Conservation (phyloP, 345 rosid genomes). For the Nasturtium officinale region DNA sequence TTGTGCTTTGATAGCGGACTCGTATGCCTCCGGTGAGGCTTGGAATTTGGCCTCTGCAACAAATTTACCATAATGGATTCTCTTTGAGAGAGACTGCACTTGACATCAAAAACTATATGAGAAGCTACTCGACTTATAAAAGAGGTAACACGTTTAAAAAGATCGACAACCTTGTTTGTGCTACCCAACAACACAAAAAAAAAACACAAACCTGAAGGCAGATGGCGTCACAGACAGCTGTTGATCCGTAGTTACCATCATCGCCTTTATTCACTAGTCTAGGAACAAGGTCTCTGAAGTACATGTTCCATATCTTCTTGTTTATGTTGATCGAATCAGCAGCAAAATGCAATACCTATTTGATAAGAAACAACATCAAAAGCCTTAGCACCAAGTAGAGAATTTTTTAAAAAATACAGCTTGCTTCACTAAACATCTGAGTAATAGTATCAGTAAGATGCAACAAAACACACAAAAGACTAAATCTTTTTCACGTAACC, state of each 20-base stretch:
- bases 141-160: not conserved
- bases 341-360: conserved; percentile 72
- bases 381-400: not conserved
- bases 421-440: not conserved
- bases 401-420: not conserved
- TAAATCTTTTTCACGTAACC: not conserved
- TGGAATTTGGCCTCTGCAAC: conserved; percentile 93
- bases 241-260: conserved; percentile 92
- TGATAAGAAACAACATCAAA: not conserved
- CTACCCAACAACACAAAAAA: not conserved
- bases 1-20: conserved; percentile 70
- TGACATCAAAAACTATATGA: not conserved
- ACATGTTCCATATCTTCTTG: conserved; percentile 76
- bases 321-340: conserved; percentile 83
- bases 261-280: conserved; percentile 75
- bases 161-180: not conserved
- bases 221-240: conserved; percentile 90
- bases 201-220: conserved; percentile 72
- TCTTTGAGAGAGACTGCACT: conserved; percentile 80
- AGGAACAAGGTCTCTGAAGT: conserved; percentile 80
- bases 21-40: conserved; percentile 65
- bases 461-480: not conserved
- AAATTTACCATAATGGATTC: conserved; percentile 92
- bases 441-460: not conserved
- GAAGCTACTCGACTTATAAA: not conserved